Base-by-base conservation (phyloP, 768 basidiomycete species). In the Kwoniella europaea region DNA sequence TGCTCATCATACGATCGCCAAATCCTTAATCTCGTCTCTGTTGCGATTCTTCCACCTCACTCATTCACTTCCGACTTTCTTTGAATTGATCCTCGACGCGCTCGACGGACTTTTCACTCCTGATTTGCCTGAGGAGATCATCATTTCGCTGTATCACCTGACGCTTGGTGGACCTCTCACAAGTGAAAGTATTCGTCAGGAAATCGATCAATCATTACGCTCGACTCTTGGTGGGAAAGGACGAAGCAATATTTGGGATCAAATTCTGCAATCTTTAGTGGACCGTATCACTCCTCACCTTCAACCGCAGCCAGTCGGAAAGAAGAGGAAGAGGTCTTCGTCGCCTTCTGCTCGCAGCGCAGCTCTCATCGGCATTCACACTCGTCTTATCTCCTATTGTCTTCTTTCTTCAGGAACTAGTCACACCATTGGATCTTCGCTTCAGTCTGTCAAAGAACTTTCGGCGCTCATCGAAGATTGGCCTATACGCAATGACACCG, bases 21-120 rank as follows among this genome's bases (percentile, higher is more conserved):
- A 43, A 29, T 53, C 67, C 1, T 18, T 76, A 7, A 58, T 76
- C 1, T 57, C 62, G 7, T 50, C 69, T n/a, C 57, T 73, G 1
- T 20, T 76, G n/a, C 65, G 64, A 15, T 76, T 68, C 55, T 52
- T 61, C 35, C 61, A 68, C 9, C 72, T 76, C 54, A 74, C 75
- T 4, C 69, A 70, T 41, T 20, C 62, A 22, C 35, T 71, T 1
- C 67, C 61, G 16, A 43, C 43, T 18, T 71, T 71, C 41, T 68
- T 71, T 58, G 18, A 43, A 15, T 63, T 71, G 0, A 20, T 76
- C 16, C 44, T 61, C 44, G 20, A 58, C 7, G 53, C 71, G 10
- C 43, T 73, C 2, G 44, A 63, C 13, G 60, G 67, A 15, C 57
- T 74, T 10, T 73, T 68, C 41, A 46, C 52, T 18, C 27, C 29